A percentile compares a stretch with the other conserved stretches of the same genome.
phyloP scores from a whole-genome alignment of 371 early-diverging fungal genomes.

The Globomyces sp. region DNA sequence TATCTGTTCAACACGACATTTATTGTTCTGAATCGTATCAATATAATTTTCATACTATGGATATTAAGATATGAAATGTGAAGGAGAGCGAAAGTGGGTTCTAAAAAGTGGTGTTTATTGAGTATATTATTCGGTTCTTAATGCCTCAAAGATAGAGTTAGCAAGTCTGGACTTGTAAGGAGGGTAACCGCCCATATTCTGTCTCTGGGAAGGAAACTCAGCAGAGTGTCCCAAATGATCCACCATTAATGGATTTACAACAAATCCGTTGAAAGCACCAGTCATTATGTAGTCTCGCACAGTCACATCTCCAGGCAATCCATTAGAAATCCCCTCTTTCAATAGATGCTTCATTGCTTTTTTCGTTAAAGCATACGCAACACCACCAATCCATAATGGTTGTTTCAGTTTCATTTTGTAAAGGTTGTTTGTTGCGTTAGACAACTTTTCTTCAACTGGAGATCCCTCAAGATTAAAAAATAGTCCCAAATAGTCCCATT shows the following conservation, averaged over 20 bases:
- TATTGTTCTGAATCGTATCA: no score
- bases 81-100: no score
- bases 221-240: not conserved
- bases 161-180: not conserved
- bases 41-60: no score
- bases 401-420: not conserved
- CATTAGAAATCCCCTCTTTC: not conserved
- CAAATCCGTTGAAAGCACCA: not conserved
- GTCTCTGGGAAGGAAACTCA: not conserved
- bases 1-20: no score
- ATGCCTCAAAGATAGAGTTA: not conserved
- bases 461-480: not conserved
- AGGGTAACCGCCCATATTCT: not conserved
- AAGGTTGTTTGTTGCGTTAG: not conserved
- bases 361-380: not conserved
- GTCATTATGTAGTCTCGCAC: not conserved
- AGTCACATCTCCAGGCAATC: not conserved
- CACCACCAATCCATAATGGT: not conserved
- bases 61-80: no score
- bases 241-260: not conserved
- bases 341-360: not conserved
- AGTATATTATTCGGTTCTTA: not conserved
- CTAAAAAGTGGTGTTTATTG: not conserved
- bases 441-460: not conserved
- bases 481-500: not conserved